These are phyloP conservation scores for Cynanchum wilfordii DNA, from an alignment of 257 asterid genomes.

Conservation along the genomic window DNA sequence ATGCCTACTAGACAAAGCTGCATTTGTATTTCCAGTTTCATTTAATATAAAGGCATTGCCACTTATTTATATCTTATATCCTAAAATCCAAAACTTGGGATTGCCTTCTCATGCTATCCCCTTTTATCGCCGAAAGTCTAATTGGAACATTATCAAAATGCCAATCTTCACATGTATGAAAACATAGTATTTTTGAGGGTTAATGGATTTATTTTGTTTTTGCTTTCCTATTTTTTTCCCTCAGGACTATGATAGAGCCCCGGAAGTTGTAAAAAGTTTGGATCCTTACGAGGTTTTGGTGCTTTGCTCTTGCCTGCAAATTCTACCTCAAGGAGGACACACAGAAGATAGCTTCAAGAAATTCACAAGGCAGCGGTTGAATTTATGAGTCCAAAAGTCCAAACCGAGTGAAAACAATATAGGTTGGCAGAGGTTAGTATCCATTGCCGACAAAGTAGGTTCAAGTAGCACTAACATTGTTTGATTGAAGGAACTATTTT, in stretches of 20 bases:
- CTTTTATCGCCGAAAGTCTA: neutral
- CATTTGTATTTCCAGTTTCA: neutral
- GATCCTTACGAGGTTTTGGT: conserved; percentile 55
- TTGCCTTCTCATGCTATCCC: neutral
- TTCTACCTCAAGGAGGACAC: conserved; percentile 41
- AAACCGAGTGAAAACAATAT: neutral
- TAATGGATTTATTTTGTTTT: neutral
- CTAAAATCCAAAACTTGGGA: neutral
- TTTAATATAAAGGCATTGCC: neutral
- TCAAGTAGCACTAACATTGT: neutral
- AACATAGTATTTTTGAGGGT: neutral
- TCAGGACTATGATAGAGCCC: conserved; percentile 89
- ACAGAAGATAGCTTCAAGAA: conserved; percentile 49
- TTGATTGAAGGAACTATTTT: neutral
- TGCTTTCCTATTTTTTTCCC: neutral
- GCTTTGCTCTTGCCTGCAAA: conserved; percentile 59
- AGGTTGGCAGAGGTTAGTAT: neutral
- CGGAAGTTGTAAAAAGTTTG: conserved; percentile 39
- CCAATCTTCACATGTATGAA: neutral
- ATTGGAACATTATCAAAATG: neutral
- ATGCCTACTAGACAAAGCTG: neutral
- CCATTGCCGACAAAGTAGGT: neutral
- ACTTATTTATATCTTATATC: no score
- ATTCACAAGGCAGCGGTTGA: conserved; percentile 37
- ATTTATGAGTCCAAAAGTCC: neutral